These are phyloP conservation scores for Talaromyces sp. DNA, from an alignment of 2,329 filamentous ascomycete genomes.

Conservation along the genomic window DNA sequence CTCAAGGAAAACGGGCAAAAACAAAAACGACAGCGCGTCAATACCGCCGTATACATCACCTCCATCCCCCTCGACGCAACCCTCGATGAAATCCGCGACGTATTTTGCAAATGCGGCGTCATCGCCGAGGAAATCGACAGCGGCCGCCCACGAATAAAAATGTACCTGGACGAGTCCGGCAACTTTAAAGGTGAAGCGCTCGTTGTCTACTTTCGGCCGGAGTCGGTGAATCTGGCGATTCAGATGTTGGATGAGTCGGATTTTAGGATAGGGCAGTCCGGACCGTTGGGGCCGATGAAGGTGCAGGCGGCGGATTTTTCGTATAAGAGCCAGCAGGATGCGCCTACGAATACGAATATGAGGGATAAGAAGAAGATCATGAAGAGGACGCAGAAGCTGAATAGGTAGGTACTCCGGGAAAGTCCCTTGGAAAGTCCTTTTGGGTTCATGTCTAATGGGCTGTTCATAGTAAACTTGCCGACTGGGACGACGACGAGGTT, in stretches of 20 bases:
- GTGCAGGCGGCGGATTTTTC: slow-evolving; percentile 84
- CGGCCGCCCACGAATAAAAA: slow-evolving; percentile 82
- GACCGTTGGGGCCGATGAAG: slow-evolving; percentile 63
- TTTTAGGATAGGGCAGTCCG: slow-evolving; percentile 65
- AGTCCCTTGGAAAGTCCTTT: no score
- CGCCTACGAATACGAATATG: slow-evolving; percentile 51
- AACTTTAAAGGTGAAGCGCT: slow-evolving; percentile 92
- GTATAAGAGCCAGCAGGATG: slow-evolving; percentile 84
- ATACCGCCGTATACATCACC: slow-evolving; percentile 90
- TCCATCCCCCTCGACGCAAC: slow-evolving; percentile 79
- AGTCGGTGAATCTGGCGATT: slow-evolving; percentile 72
- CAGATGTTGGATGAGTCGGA: slow-evolving; percentile 59
- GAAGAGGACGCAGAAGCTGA: slow-evolving; percentile 84
- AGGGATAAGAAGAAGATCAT: slow-evolving; percentile 87
- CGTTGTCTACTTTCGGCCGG: slow-evolving; percentile 90
- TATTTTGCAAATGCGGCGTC: slow-evolving; percentile 86
- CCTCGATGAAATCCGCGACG: slow-evolving; percentile 73
- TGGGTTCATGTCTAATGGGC: not conserved
- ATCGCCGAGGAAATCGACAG: slow-evolving; percentile 94
- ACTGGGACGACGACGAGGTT: slow-evolving; percentile 91
- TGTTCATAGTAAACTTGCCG: slow-evolving; percentile 71
- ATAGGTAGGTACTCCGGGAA: slow-evolving; percentile 48
- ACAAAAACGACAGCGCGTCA: slow-evolving; percentile 56
- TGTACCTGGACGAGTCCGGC: slow-evolving; percentile 79
- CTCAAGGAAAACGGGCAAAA: slow-evolving; percentile 35